phyloP scores from a whole-genome alignment of 2,329 filamentous ascomycete genomes.

The Pseudomassariella vexata region DNA sequence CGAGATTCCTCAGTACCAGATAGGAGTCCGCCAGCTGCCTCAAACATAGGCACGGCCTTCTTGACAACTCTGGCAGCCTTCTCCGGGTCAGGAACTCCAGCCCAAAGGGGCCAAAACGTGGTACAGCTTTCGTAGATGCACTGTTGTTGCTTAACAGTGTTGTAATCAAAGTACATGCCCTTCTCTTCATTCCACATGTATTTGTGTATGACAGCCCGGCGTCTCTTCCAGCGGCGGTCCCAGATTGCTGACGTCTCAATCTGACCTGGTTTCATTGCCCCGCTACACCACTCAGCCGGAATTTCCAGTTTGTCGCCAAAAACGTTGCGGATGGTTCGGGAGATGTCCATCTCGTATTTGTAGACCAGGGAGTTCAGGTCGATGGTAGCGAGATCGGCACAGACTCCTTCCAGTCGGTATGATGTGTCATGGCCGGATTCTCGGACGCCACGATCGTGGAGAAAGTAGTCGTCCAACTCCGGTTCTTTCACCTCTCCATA shows the following conservation, averaged over 20 bases:
- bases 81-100: constrained; percentile 75
- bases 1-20: constrained; percentile 88
- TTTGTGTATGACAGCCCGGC: constrained; percentile 83
- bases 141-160: constrained; percentile 75
- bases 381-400: constrained; percentile 84
- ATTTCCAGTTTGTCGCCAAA: constrained; percentile 82
- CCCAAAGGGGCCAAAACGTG: constrained; percentile 97
- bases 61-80: constrained; percentile 81
- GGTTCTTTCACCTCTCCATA: constrained; percentile 69
- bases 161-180: constrained; percentile 98
- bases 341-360: constrained; percentile 96
- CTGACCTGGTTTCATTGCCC: constrained; percentile 59
- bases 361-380: constrained; percentile 92
- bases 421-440: constrained; percentile 97
- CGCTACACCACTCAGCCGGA: constrained; percentile 73
- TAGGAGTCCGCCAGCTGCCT: constrained; percentile 79
- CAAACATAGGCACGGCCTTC: constrained; percentile 79
- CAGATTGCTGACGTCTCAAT: constrained; percentile 79
- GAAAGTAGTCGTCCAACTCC: constrained; percentile 88
- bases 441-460: constrained; percentile 91
- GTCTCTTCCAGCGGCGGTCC: constrained; percentile 81
- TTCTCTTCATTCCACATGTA: constrained; percentile 88
- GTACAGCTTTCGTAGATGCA: constrained; percentile 86
- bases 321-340: constrained; percentile 73
- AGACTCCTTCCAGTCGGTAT: constrained; percentile 84